Conservation (phyloP, 176 grass and related monocot species). For the Cenchrus purpureus region DNA sequence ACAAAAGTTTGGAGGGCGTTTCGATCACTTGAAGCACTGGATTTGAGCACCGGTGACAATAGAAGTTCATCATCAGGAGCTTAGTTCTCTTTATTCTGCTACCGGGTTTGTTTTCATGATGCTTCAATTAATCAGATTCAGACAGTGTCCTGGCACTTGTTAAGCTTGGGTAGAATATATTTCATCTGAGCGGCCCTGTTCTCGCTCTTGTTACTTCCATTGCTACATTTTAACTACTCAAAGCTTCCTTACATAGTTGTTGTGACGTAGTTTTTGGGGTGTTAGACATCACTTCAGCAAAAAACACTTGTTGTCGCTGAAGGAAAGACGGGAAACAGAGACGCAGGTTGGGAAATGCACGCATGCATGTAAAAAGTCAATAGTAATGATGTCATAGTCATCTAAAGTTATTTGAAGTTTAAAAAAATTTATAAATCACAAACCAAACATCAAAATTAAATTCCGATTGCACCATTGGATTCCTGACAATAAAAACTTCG, state of each 20-base stretch:
- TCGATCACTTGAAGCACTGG: slow-evolving; percentile 53
- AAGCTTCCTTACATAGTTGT: slow-evolving; percentile 12
- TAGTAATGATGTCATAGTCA: no score
- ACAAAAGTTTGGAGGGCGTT: slow-evolving; percentile 71
- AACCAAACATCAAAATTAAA: no score
- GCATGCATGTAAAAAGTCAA: no score
- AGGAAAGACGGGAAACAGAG: no score
- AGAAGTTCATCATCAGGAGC: slow-evolving; percentile 48
- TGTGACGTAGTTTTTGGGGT: background rate
- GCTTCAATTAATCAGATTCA: background rate
- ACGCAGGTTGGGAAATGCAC: no score
- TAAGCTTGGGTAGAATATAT: slow-evolving; percentile 29
- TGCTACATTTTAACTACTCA: background rate
- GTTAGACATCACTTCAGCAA: no score
- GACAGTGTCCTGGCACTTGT: slow-evolving; percentile 18
- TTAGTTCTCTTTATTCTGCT: slow-evolving; percentile 29
- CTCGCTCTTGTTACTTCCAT: background rate
- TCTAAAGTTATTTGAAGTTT: no score
- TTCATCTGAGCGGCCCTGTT: background rate
- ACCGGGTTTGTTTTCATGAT: slow-evolving; percentile 5
- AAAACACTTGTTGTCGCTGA: no score
- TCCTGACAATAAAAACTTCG: no score
- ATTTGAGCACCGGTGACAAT: slow-evolving; percentile 41
- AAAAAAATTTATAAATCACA: no score
- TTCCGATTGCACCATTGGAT: no score